phyloP scores from a whole-genome alignment of 1,284 basidiomycete genomes.

The Fomitopsis pinicola region DNA sequence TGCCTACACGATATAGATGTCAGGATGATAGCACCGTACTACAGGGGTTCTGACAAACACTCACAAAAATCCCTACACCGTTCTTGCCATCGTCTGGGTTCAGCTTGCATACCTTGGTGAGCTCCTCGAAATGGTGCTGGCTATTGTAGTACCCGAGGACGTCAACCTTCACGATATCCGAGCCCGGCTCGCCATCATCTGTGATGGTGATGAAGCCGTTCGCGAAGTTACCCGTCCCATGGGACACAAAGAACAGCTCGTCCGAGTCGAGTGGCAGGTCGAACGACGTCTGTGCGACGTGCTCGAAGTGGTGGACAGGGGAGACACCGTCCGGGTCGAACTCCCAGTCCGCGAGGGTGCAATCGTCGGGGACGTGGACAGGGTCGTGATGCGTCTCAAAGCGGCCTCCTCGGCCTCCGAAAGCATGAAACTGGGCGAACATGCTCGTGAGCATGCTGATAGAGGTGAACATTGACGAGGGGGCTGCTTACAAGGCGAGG shows the following conservation, averaged over 20 bases:
- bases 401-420: not conserved
- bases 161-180: slow-evolving; percentile 17
- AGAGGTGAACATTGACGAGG: not conserved
- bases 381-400: not conserved
- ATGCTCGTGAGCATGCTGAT: not conserved
- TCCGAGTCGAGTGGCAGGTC: slow-evolving; percentile 21
- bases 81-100: slow-evolving; percentile 14
- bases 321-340: not conserved
- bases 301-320: slow-evolving; percentile 2
- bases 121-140: slow-evolving; percentile 13
- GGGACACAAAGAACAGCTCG: slow-evolving; percentile 22
- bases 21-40: not conserved
- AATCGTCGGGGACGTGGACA: not conserved
- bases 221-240: slow-evolving; percentile 14
- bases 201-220: slow-evolving; percentile 21
- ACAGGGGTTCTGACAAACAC: slow-evolving; percentile 6
- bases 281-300: slow-evolving; percentile 16
- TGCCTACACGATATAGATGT: slow-evolving; percentile 8
- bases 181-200: slow-evolving; percentile 9
- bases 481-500: not conserved
- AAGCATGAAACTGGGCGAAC: not conserved
- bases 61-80: slow-evolving; percentile 25
- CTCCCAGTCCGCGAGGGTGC: not conserved
- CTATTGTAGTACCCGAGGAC: slow-evolving; percentile 17
- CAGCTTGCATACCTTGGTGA: slow-evolving; percentile 18